Evolutionary conservation across 1,139 yeast species (phyloP), one percentile per base, ranked within the genome.

Genomic region (Taphrina sp.): DNA sequence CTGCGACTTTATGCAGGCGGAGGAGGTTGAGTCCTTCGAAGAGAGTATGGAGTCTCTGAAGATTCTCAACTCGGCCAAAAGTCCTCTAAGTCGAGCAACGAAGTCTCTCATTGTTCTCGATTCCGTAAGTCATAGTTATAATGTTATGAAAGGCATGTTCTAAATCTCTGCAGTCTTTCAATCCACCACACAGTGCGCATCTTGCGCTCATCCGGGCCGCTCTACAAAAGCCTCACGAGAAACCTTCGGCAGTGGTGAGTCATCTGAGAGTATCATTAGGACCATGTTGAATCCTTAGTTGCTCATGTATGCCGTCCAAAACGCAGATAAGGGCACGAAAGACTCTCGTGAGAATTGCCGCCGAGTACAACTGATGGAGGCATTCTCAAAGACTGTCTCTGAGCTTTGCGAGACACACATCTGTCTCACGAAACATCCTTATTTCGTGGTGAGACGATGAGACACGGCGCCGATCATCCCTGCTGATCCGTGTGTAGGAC

Each of bases 101-200:
- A 43, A 43, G 37, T 43, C 47, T 12, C 26, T 43, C 19, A 43
- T 43, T 19, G 31, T 43, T 16, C 47, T 43, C 7, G 47, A 43
- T 38, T 43, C 47, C 5, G 47, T 43, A 29, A n/a, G n/a, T n/a
- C n/a, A n/a, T n/a, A n/a, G n/a, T n/a, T n/a, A n/a, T n/a, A n/a
- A n/a, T n/a, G n/a, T n/a, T n/a, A n/a, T n/a, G n/a, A n/a, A n/a
- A n/a, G n/a, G n/a, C n/a, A n/a, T n/a, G n/a, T n/a, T n/a, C n/a
- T n/a, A n/a, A n/a, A n/a, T 1, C 2, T 26, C 26, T 8, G 5
- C 26, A 43, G 47, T 42, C 49, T 7, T 52, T 52, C 56, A 52
- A 52, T 35, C 56, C 56, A n/a, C 56, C 56, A 3, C 56, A 52
- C 29, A 14, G 46, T 20, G 56, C 56, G 12, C 56, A 52, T 20